Conservation (phyloP, 2,329 filamentous ascomycete genomes). For the Septoria petroselini region DNA sequence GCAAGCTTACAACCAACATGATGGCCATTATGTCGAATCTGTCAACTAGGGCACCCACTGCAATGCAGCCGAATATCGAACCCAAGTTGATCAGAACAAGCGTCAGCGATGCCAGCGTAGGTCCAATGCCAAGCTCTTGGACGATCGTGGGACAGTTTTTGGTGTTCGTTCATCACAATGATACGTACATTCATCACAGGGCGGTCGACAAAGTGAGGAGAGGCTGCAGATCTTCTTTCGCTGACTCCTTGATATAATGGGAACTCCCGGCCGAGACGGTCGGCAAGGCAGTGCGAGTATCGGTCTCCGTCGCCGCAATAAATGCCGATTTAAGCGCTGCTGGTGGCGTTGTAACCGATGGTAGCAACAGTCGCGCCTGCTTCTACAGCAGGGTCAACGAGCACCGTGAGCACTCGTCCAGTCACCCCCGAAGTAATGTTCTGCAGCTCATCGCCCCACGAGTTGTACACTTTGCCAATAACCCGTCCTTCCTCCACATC, state of each 20-base stretch:
- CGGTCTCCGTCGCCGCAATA: no score
- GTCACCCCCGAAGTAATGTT: constrained; percentile 36
- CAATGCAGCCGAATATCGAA: constrained; percentile 39
- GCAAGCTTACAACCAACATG: constrained; percentile 39
- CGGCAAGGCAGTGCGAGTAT: no score
- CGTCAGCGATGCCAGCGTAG: constrained; percentile 39
- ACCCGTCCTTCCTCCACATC: constrained; percentile 39
- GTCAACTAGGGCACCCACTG: constrained; percentile 43
- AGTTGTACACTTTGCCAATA: constrained; percentile 38
- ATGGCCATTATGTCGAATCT: constrained; percentile 42
- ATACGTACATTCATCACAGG: no score
- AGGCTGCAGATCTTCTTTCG: no score
- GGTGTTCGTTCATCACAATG: no score
- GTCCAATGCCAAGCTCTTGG: constrained; percentile 38
- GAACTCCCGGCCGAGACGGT: no score
- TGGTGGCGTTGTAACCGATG: constrained; percentile 40
- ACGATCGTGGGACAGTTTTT: constrained; percentile 45
- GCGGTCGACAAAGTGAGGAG: no score
- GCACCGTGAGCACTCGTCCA: constrained; percentile 38
- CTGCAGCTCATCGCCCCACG: constrained; percentile 41
- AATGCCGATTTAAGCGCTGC: no score
- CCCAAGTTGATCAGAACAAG: constrained; percentile 43
- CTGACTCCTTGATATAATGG: no score
- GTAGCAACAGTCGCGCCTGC: constrained; percentile 37
- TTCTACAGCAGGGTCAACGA: constrained; percentile 39